Conservation (phyloP, 2,329 filamentous ascomycete species). For the Colletotrichum chrysophilum region DNA sequence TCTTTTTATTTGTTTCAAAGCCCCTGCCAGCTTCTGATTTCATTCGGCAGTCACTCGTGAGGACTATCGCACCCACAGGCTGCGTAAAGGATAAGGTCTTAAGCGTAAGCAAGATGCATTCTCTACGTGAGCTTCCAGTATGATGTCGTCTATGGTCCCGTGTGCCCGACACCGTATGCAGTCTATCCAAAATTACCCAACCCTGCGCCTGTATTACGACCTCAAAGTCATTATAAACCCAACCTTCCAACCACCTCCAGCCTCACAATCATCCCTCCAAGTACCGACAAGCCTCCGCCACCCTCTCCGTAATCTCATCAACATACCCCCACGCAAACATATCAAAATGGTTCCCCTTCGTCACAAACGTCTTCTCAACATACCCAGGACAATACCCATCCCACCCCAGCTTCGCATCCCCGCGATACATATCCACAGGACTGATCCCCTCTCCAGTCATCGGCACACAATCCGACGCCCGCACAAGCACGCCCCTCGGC, state of each 20-base stretch:
- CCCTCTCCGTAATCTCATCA: slow-evolving; percentile 27
- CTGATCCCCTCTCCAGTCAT: slow-evolving; percentile 29
- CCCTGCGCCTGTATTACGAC: not conserved
- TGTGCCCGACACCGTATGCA: not conserved
- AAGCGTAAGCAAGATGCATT: not conserved
- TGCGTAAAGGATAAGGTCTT: fast-evolving
- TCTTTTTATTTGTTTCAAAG: not conserved
- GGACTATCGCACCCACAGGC: fast-evolving
- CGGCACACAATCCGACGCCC: slow-evolving; percentile 46
- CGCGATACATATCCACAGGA: slow-evolving; percentile 49
- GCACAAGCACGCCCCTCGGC: slow-evolving; percentile 50
- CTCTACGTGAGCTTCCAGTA: not conserved
- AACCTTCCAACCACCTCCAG: not conserved
- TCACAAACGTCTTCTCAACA: slow-evolving; percentile 49
- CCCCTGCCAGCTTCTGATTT: fast-evolving
- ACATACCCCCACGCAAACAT: slow-evolving; percentile 41
- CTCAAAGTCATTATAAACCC: not conserved
- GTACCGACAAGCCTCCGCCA: slow-evolving; percentile 30
- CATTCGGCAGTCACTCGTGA: fast-evolving
- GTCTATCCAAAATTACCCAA: not conserved
- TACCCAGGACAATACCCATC: slow-evolving; percentile 48
- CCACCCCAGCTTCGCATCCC: slow-evolving; percentile 53
- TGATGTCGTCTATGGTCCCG: not conserved
- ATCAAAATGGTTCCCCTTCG: slow-evolving; percentile 58
- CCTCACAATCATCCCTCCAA: not conserved